phyloP scores from a whole-genome alignment of 2,329 filamentous ascomycete genomes.

The Colletotrichum kahawae region DNA sequence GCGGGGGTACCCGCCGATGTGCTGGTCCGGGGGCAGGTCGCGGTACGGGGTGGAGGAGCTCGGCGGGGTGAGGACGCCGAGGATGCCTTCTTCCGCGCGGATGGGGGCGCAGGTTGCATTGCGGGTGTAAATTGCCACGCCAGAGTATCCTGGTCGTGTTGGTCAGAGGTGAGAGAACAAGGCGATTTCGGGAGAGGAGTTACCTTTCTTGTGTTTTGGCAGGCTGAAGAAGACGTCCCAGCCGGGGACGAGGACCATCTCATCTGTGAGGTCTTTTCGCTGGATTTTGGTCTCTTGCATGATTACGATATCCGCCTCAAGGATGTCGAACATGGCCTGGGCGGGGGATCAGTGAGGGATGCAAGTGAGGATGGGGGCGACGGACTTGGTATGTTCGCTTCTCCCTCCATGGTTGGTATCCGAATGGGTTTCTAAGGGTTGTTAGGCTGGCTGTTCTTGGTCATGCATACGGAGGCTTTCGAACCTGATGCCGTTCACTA shows the following conservation, averaged over 20 bases:
- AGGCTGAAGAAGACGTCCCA: constrained; percentile 98
- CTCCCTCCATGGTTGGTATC: constrained; percentile 83
- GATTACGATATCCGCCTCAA: constrained; percentile 90
- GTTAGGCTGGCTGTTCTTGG: not conserved
- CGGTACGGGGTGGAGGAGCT: constrained; percentile 74
- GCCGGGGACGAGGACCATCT: constrained; percentile 92
- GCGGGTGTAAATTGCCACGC: constrained; percentile 94
- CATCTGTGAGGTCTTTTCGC: constrained; percentile 86
- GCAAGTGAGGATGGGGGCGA: not conserved
- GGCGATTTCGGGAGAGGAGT: not conserved
- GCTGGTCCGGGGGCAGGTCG: constrained; percentile 73
- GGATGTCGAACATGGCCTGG: constrained; percentile 89
- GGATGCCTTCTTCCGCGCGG: constrained; percentile 91
- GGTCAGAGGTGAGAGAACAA: not conserved
- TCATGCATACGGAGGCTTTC: constrained; percentile 10
- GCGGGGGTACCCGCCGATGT: constrained; percentile 88
- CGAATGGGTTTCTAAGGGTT: constrained; percentile 73
- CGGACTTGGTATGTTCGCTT: constrained; percentile 71
- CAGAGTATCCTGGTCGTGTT: constrained; percentile 77
- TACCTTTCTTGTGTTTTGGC: constrained; percentile 91
- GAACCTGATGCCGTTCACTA: constrained; percentile 84
- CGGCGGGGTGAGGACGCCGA: constrained; percentile 78
- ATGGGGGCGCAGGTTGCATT: constrained; percentile 85
- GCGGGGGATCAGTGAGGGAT: constrained; percentile 2
- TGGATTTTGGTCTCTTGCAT: constrained; percentile 98